Evolutionary conservation across 169 alveolate genomes (phyloP), one percentile per base, ranked within the genome.

Genomic region (Plasmodium vinckei): DNA sequence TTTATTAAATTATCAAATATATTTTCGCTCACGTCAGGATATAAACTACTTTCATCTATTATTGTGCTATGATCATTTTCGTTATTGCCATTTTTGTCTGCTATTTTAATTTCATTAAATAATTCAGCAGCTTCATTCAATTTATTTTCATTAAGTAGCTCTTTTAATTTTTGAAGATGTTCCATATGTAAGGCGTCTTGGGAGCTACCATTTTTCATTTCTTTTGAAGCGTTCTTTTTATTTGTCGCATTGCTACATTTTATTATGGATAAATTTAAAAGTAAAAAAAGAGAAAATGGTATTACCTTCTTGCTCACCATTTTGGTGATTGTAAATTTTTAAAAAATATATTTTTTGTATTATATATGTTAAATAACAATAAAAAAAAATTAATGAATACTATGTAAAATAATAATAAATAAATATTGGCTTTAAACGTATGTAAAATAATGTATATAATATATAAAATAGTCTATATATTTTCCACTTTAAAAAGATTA

Each of bases 1-100:
- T 39, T 82, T 2, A 82, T 82, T 82, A 82, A 82, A 54, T 82
- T 82, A 33, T 19, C 44, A 56, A 82, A 82, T 23, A 82, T 33
- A 9, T 27, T 19, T 10, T 25, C 67, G 15, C 5, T 33, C 53
- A 23, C 1, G 1, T 9, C 84, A 42, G 72, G 15, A 47, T n/a
- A 44, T 42, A 42, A 25, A 65, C 51, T 67, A 27, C 56, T 46
- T 15, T 54, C 75, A 54, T 65, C 33, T n/a, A 9, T 82, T 54
- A 2, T 19, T 67, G 23, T 72, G n/a, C 53, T 65, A 10, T 54
- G 56, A 64, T 57, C 19, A 56, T 17, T 39, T 9, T 42, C 54
- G 7, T 1, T 65, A 13, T 33, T 13, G 15, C n/a, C 13, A 19
- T 72, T 2, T 0, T 39, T 49, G 42, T 12, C 23, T 17, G 39